Conservation (phyloP, 768 basidiomycete genomes). For the Boletus rufocinnamomeus region DNA sequence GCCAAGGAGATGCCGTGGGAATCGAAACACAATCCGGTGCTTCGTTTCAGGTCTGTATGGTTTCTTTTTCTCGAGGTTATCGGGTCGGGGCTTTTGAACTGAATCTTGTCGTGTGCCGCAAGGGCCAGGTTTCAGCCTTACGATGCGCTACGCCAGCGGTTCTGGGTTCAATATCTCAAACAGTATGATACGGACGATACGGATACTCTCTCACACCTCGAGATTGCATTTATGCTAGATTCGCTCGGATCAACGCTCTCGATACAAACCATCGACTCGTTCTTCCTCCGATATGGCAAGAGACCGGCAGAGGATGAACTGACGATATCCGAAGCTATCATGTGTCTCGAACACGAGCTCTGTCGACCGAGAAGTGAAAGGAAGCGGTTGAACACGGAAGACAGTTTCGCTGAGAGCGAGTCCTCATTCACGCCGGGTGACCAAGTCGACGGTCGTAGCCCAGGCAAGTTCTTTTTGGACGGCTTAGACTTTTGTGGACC, state of each 20-base stretch:
- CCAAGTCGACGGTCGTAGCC: constrained; percentile 19
- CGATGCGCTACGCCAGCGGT: constrained; percentile 82
- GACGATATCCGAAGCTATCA: constrained; percentile 75
- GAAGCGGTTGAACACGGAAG: constrained; percentile 57
- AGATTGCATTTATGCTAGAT: constrained; percentile 94
- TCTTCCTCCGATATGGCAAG: constrained; percentile 75
- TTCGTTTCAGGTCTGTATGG: constrained; percentile 59
- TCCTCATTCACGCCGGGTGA: constrained; percentile 56
- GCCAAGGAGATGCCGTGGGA: constrained; percentile 72
- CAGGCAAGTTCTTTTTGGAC: constrained; percentile 49
- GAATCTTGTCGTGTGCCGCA: constrained; percentile 9
- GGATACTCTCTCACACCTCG: constrained; percentile 70
- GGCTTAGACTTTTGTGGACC: constrained; percentile 66
- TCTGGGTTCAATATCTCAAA: constrained; percentile 86
- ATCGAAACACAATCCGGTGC: constrained; percentile 64
- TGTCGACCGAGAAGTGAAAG: constrained; percentile 72
- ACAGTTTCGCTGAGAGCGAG: constrained; percentile 46
- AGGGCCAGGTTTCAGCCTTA: constrained; percentile 97
- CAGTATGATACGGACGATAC: constrained; percentile 93
- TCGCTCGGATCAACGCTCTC: constrained; percentile 94
- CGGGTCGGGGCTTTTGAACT: not conserved
- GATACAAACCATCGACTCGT: constrained; percentile 71
- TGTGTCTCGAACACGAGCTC: constrained; percentile 84
- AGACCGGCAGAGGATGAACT: constrained; percentile 67
- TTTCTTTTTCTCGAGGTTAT: not conserved